Conservation (phyloP, 495 filamentous ascomycete species). For the Penicillium simplicissimum region DNA sequence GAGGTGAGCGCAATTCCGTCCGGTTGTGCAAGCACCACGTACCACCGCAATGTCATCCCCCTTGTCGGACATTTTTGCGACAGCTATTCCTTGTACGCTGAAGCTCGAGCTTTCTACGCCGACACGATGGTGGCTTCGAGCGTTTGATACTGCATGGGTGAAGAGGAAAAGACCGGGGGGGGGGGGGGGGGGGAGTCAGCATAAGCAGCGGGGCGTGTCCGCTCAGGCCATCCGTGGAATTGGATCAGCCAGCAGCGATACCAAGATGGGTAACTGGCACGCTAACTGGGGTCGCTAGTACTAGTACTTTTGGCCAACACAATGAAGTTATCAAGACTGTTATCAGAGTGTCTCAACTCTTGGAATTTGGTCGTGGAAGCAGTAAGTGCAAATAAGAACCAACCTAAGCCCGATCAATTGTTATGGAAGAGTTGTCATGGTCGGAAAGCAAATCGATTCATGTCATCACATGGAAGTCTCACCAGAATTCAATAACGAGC, state of each 20-base stretch:
- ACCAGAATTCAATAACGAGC: no score
- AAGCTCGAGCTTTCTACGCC: not conserved
- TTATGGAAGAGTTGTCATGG: no score
- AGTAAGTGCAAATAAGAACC: no score
- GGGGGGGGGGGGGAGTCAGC: not conserved
- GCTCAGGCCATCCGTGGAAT: not conserved
- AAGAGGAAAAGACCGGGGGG: not conserved
- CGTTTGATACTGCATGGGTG: not conserved
- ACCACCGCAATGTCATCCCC: constrained; percentile 1
- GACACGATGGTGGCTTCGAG: not conserved
- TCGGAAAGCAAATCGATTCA: no score
- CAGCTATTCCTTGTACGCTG: constrained; percentile 27
- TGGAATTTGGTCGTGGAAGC: not conserved
- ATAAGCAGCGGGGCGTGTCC: not conserved
- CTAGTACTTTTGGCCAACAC: not conserved
- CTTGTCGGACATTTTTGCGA: not conserved
- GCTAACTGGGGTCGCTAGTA: not conserved
- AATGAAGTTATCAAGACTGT: not conserved
- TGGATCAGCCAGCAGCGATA: not conserved
- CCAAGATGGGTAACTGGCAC: not conserved
- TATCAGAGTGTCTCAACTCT: not conserved
- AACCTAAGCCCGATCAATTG: no score
- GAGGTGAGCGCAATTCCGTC: not conserved
- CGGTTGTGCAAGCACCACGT: not conserved
- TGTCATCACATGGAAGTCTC: no score